These are phyloP conservation scores for Colletotrichum sp. DNA, from an alignment of 2,329 filamentous ascomycete species.

Conservation along the genomic window DNA sequence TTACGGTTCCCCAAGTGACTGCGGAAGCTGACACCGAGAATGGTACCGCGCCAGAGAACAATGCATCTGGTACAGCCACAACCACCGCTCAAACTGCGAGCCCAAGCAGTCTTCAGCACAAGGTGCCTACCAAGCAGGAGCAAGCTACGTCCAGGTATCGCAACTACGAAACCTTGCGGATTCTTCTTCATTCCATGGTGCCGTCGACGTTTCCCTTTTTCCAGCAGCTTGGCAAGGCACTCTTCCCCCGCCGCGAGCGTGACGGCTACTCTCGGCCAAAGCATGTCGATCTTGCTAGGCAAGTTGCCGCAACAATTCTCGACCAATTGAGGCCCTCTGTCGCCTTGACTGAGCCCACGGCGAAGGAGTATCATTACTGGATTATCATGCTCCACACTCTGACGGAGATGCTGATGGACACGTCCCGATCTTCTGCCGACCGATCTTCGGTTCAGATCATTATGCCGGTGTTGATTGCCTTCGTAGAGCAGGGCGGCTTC, in stretches of 20 bases:
- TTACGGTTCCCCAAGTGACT: not conserved
- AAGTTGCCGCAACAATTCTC: slow-evolving; percentile 74
- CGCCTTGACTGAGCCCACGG: slow-evolving; percentile 49
- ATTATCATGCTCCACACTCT: slow-evolving; percentile 81
- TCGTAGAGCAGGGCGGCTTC: slow-evolving; percentile 83
- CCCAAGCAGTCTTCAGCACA: slow-evolving; percentile 23
- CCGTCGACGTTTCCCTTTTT: slow-evolving; percentile 85
- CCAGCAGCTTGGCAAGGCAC: slow-evolving; percentile 81
- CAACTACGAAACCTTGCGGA: slow-evolving; percentile 80
- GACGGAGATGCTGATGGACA: slow-evolving; percentile 79
- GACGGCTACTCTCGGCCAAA: slow-evolving; percentile 64
- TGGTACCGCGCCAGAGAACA: slow-evolving; percentile 36
- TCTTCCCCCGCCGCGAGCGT: slow-evolving; percentile 76
- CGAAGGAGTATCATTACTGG: slow-evolving; percentile 79
- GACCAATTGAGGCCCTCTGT: slow-evolving; percentile 64
- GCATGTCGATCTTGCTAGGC: slow-evolving; percentile 63
- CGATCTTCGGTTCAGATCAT: slow-evolving; percentile 60
- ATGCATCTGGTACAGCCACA: slow-evolving; percentile 29
- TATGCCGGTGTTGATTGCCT: slow-evolving; percentile 82
- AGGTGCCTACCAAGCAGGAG: slow-evolving; percentile 50
- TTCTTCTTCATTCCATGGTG: slow-evolving; percentile 79
- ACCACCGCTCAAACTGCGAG: slow-evolving; percentile 26
- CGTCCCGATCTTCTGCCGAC: slow-evolving; percentile 50
- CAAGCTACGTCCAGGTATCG: slow-evolving; percentile 54
- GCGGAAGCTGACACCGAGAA: slow-evolving; percentile 32